phyloP scores from a whole-genome alignment of 257 asterid genomes.

The Przewalskia tangutica region DNA sequence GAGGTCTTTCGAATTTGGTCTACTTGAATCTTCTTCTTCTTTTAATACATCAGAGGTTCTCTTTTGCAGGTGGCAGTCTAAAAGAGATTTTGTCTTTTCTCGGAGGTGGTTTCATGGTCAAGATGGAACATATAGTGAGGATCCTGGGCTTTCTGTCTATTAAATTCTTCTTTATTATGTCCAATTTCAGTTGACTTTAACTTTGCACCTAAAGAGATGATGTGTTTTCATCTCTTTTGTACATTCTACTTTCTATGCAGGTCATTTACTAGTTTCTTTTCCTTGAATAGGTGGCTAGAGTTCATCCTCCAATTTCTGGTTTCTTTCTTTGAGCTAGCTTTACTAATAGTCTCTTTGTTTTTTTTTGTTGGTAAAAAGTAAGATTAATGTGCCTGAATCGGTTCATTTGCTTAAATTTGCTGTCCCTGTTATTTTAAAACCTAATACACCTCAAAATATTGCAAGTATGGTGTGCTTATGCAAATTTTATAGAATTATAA shows the following conservation, averaged over 20 bases:
- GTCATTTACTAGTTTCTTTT: neutral
- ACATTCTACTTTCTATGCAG: neutral
- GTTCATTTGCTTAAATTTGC: neutral
- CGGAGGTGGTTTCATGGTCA: conserved; percentile 98
- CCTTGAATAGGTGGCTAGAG: neutral
- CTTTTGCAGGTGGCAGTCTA: conserved; percentile 79
- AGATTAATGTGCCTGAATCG: neutral
- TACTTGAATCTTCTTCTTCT: conserved; percentile 12
- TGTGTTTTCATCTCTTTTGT: neutral
- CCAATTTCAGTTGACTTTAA: neutral
- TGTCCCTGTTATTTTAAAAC: neutral
- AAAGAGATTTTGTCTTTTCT: conserved; percentile 87
- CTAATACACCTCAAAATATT: neutral
- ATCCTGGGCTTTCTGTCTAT: neutral
- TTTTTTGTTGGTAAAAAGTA: neutral
- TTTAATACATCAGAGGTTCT: conserved; percentile 1
- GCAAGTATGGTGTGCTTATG: neutral
- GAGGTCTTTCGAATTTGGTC: neutral
- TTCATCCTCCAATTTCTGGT: neutral
- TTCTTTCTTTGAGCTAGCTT: neutral
- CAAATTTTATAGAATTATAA: neutral
- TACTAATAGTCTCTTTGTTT: neutral
- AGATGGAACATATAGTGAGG: conserved; percentile 95
- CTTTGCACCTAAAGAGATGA: neutral
- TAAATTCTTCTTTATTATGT: neutral